phyloP scores from a whole-genome alignment of 495 filamentous ascomycete genomes.

The Xylaria intraflava region DNA sequence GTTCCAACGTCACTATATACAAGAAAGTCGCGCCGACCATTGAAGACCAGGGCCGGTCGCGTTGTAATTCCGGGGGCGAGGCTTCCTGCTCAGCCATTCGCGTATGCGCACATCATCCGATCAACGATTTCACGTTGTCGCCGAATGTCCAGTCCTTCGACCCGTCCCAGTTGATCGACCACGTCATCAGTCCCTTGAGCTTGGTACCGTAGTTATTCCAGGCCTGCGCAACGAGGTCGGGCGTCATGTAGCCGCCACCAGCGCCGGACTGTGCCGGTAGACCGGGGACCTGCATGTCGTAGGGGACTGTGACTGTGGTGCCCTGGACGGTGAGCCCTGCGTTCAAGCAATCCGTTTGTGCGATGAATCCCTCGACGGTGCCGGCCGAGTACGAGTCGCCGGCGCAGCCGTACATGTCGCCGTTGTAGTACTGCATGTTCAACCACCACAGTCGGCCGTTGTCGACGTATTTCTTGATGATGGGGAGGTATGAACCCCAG shows the following conservation, averaged over 20 bases:
- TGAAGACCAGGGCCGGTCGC: too few species aligned
- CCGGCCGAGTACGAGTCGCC: conserved; percentile 18
- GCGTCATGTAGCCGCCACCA: conserved; percentile 16
- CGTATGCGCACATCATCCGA: too few species aligned
- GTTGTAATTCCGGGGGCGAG: too few species aligned
- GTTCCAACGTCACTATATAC: too few species aligned
- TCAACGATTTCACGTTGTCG: conserved; percentile 10
- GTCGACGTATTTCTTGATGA: conserved; percentile 24
- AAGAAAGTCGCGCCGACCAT: too few species aligned
- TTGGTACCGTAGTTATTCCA: conserved; percentile 16
- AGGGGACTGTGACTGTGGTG: conserved; percentile 16
- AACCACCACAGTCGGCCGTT: conserved; percentile 22
- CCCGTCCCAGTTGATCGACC: conserved; percentile 25
- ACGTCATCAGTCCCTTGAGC: conserved; percentile 22
- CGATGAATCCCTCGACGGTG: conserved; percentile 19
- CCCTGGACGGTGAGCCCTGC: conserved; percentile 14
- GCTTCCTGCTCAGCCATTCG: too few species aligned
- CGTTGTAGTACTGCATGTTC: conserved; percentile 24
- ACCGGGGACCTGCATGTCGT: conserved; percentile 21
- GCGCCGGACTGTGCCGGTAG: conserved; percentile 17
- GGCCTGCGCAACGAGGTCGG: conserved; percentile 13
- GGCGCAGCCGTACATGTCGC: conserved; percentile 18
- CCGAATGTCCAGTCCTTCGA: conserved; percentile 18
- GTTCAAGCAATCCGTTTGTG: conserved; percentile 23
- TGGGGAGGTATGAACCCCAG: conserved; percentile 21